Evolutionary conservation across 108 stramenopile genomes (phyloP).

Genomic region (Cylindrotheca fusiformis): DNA sequence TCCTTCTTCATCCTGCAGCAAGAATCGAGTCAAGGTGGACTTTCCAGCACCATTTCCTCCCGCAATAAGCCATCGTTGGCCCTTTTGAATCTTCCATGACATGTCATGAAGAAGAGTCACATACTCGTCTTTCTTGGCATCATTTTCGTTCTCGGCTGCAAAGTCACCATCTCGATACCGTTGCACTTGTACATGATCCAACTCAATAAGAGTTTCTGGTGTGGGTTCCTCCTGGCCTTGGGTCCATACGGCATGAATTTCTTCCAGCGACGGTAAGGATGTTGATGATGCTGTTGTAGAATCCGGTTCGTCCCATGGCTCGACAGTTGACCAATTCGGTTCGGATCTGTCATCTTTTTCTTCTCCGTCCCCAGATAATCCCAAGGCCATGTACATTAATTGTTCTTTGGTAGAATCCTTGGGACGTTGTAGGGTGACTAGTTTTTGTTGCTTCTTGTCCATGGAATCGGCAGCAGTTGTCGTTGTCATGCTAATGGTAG

Average conservation of each 20-base stretch:
- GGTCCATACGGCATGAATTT: neutral
- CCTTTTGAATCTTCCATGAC: conserved; percentile 56
- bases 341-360: neutral
- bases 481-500: conserved; percentile 27
- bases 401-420: neutral
- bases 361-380: neutral
- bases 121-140: conserved; percentile 4
- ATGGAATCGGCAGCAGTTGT: neutral
- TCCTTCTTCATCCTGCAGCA: conserved; percentile 29
- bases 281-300: no score
- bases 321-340: neutral
- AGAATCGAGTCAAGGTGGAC: conserved; percentile 59
- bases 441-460: neutral
- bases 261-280: neutral
- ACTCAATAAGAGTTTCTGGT: neutral
- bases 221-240: neutral
- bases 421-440: neutral
- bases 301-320: neutral
- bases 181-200: neutral
- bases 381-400: neutral
- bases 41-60: conserved; percentile 80
- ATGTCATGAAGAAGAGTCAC: conserved; percentile 46
- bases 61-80: conserved; percentile 69
- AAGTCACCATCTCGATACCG: neutral
- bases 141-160: neutral